Evolutionary conservation across 495 filamentous ascomycete species (phyloP).

Genomic region (Daldinia vernicosa): DNA sequence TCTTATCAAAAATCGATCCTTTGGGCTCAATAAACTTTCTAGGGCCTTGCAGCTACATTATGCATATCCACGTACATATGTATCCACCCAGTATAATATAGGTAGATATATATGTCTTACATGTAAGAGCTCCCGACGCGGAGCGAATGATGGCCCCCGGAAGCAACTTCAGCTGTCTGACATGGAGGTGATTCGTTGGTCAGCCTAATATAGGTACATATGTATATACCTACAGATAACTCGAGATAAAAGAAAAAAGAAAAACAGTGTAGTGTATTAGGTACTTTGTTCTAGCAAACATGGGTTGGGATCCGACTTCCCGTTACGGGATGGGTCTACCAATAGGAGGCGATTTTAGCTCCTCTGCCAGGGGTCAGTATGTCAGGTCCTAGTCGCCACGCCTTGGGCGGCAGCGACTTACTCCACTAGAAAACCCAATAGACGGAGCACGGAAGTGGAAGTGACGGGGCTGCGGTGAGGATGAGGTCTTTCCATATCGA

Average conservation of each 20-base stretch:
- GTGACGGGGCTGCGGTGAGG: background rate
- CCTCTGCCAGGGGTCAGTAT: background rate
- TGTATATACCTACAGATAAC: background rate
- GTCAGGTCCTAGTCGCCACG: conserved; percentile 3
- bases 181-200: background rate
- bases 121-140: background rate
- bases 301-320: conserved; percentile 14
- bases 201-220: background rate
- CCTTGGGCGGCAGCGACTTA: conserved; percentile 19
- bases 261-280: background rate
- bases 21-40: conserved; percentile 30
- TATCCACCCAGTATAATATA: conserved; percentile 1
- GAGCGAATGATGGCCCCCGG: background rate
- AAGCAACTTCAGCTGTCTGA: background rate
- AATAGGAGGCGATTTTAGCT: conserved; percentile 9
- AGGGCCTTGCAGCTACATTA: conserved; percentile 19
- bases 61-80: background rate
- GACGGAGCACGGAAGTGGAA: conserved; percentile 16
- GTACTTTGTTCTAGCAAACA: conserved; percentile 6
- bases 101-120: background rate
- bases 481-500: background rate
- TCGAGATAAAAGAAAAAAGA: background rate
- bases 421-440: conserved; percentile 23
- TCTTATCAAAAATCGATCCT: no score
- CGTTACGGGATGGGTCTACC: conserved; percentile 18